Conservation (phyloP, 2,329 filamentous ascomycete species). For the Talaromyces rugulosus region DNA sequence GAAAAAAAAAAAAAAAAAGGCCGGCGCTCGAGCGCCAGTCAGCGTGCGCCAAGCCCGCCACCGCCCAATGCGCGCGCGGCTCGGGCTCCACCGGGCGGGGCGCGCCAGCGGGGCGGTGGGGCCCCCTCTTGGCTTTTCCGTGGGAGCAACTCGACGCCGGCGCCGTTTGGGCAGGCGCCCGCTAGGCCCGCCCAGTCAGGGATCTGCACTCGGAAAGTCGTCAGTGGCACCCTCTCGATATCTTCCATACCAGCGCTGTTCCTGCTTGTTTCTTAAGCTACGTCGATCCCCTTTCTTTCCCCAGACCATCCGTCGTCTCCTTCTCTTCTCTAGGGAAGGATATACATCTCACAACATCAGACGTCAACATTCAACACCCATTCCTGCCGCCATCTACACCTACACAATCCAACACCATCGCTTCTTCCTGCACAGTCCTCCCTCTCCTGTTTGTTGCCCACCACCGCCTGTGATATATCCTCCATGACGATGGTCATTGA, state of each 20-base stretch:
- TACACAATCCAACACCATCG: background rate
- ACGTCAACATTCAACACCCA: background rate
- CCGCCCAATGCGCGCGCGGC: background rate
- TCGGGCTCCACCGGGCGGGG: background rate
- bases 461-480: conserved; percentile 17
- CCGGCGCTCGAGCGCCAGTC: background rate
- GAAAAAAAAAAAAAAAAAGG: background rate
- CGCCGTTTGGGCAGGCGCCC: conserved; percentile 21
- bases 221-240: conserved; percentile 32
- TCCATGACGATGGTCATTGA: conserved; percentile 96
- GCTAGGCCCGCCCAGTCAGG: conserved; percentile 24
- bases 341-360: background rate
- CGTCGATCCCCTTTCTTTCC: conserved; percentile 37
- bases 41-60: background rate
- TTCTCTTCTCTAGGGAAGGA: conserved; percentile 12
- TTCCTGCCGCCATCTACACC: background rate
- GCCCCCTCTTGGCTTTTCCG: background rate
- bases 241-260: conserved; percentile 13
- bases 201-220: conserved; percentile 39
- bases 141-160: conserved; percentile 12
- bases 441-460: conserved; percentile 1
- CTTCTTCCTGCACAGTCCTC: background rate
- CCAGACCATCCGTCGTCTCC: conserved; percentile 25
- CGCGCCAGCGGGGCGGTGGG: background rate
- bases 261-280: conserved; percentile 39